A percentile compares a stretch with the other conserved stretches of the same genome.
phyloP scores from a whole-genome alignment of 2,329 filamentous ascomycete genomes.

The Pseudofabraea citricarpa region DNA sequence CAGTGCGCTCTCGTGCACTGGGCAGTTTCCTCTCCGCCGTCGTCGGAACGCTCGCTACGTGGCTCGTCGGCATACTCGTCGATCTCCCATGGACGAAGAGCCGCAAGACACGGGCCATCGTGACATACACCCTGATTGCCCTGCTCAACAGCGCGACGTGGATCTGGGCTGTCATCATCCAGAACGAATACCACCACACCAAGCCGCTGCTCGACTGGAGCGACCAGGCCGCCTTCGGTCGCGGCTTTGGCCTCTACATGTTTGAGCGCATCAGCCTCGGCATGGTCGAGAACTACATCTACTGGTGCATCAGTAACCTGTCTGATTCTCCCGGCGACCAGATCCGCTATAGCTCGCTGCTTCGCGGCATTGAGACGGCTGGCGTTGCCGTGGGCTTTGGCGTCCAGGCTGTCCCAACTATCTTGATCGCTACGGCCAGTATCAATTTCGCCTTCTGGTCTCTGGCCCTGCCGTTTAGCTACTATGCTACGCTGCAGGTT shows the following conservation, averaged over 20 bases:
- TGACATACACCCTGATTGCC: conserved; percentile 35
- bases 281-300: conserved; percentile 40
- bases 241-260: conserved; percentile 38
- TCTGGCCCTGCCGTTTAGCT: conserved; percentile 37
- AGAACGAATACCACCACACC: conserved; percentile 40
- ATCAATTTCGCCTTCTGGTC: conserved; percentile 40
- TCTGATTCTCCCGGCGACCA: conserved; percentile 39
- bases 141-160: conserved; percentile 38
- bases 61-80: conserved; percentile 31
- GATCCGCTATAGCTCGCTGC: conserved; percentile 38
- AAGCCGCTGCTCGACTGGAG: conserved; percentile 39
- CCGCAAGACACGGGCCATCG: conserved; percentile 34
- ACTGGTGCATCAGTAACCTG: conserved; percentile 41
- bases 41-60: conserved; percentile 31
- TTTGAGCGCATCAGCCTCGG: conserved; percentile 34
- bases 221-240: conserved; percentile 33
- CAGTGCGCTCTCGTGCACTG: conserved; percentile 34
- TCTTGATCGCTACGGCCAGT: conserved; percentile 36
- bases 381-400: conserved; percentile 38
- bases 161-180: conserved; percentile 42
- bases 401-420: conserved; percentile 38
- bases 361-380: conserved; percentile 38
- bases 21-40: conserved; percentile 29
- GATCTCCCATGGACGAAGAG: conserved; percentile 34
- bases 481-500: conserved; percentile 37